Base-by-base conservation (phyloP, 139 green algal species). In the Pedinophyceae sp. region DNA sequence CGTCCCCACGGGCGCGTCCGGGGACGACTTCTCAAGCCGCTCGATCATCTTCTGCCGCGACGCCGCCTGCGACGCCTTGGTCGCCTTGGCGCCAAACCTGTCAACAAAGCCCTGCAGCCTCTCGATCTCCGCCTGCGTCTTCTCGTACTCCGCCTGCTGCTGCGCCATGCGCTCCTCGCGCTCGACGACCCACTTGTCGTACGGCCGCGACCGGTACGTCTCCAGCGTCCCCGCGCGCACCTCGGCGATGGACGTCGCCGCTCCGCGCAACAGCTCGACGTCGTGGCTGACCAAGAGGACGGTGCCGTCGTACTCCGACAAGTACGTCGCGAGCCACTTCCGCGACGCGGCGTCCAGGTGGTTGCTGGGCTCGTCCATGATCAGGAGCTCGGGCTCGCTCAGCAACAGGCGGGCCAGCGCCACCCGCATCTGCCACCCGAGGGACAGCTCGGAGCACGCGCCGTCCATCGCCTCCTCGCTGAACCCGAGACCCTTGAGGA, bases 391-490 rank as follows among this genome's bases (percentile, higher is more conserved):
- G 57, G 38, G 58, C 30, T 62, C 68, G 0, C 62, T 58, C 45
- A 87, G 67, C 62, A 89, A 68, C 66, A 87, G 52, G 20, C 74
- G 55, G 1, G 81, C 81, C 47, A 89, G 61, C 10, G 76, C 81
- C 39, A 89, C 79, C 27, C 81, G 66, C 78, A 86, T 89, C 63
- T 80, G 74, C 79, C 76, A 84, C 20, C 79, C 77, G 13, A 77
- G 75, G 10, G 62, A 77, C 48, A 84, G 80, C 28, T 77, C 60
- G 40, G 43, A 60, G 59, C 72, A 83, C 28, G 30, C 43, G 27
- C 57, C 53, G 48, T 74, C 47, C 64, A 58, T 73, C 59, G 77
- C 66, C 15, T 71, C 65, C 25, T 54, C 26, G n/a, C 50, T 28
- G 60, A 84, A 84, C 0, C 76, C 76, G 18, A 84, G 55, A 1